Conservation (phyloP, 2,329 filamentous ascomycete genomes). For the Claviceps sp. region DNA sequence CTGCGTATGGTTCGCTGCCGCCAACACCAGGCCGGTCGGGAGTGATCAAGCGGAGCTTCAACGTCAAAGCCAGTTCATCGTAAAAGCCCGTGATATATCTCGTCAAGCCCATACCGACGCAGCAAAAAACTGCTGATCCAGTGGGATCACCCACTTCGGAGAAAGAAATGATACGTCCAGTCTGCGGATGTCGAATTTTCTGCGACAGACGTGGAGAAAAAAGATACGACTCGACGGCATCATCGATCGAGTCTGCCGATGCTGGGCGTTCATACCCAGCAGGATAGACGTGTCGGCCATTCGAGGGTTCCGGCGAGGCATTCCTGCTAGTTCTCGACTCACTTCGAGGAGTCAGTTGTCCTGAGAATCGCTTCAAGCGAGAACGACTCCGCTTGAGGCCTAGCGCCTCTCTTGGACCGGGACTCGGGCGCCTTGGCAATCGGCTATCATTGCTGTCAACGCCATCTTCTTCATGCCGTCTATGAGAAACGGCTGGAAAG, state of each 20-base stretch:
- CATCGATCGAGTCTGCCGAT: constrained; percentile 77
- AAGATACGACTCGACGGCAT: constrained; percentile 76
- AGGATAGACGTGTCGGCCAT: constrained; percentile 17
- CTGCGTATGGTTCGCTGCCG: constrained; percentile 73
- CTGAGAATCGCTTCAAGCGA: constrained; percentile 44
- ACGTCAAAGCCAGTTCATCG: constrained; percentile 78
- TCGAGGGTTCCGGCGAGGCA: constrained; percentile 13
- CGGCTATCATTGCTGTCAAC: constrained; percentile 30
- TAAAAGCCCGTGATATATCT: constrained; percentile 95
- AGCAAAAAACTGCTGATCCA: constrained; percentile 87
- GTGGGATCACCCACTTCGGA: constrained; percentile 91
- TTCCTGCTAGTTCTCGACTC: constrained; percentile 21
- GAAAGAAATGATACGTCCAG: constrained; percentile 80
- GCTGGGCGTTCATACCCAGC: constrained; percentile 57
- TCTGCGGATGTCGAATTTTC: constrained; percentile 74
- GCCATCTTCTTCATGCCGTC: constrained; percentile 37
- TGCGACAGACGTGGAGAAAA: constrained; percentile 74
- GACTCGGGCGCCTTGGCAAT: constrained; percentile 34
- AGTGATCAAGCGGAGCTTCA: constrained; percentile 83
- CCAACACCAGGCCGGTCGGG: constrained; percentile 89
- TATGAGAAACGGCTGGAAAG: constrained; percentile 53
- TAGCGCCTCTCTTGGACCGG: constrained; percentile 31
- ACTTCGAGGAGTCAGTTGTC: constrained; percentile 26
- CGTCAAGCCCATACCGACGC: constrained; percentile 94
- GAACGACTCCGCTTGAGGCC: constrained; percentile 43